Conservation (phyloP, 176 grass and related monocot genomes). For the Musa troglodytarum region DNA sequence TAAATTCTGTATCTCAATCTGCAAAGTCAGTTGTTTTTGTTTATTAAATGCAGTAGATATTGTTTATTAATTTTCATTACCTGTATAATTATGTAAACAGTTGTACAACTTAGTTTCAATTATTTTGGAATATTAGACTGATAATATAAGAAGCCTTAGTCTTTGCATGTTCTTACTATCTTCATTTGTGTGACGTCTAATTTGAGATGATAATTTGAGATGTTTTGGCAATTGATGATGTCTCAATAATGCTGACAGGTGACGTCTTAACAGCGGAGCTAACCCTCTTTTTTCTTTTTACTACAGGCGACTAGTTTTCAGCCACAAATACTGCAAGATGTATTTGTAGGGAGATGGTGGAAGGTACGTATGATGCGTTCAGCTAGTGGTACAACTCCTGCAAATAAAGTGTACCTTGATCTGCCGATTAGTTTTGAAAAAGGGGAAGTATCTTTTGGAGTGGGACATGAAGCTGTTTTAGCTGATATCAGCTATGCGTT, state of each 20-base stretch:
- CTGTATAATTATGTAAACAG: too few species aligned
- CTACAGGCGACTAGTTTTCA: conserved; percentile 91
- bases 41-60: too few species aligned
- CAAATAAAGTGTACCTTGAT: conserved; percentile 72
- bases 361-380: conserved; percentile 88
- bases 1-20: too few species aligned
- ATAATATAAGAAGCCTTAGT: not conserved
- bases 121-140: not conserved
- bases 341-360: conserved; percentile 92
- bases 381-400: conserved; percentile 80
- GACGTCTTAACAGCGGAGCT: conserved; percentile 11
- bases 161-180: not conserved
- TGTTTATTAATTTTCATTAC: too few species aligned
- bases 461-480: conserved; percentile 88
- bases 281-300: conserved; percentile 18
- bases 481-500: conserved; percentile 98
- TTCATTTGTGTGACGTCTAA: not conserved
- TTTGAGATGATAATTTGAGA: not conserved
- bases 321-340: conserved; percentile 81
- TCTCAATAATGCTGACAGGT: not conserved
- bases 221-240: not conserved
- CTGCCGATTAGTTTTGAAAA: conserved; percentile 73
- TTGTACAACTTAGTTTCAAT: too few species aligned
- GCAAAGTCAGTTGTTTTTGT: too few species aligned
- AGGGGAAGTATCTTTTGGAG: conserved; percentile 89